Percentiles rank a stretch among this genome's conserved stretches.
phyloP scores from a whole-genome alignment of 208 protist genomes.

The Entamoeba nuttalli region DNA sequence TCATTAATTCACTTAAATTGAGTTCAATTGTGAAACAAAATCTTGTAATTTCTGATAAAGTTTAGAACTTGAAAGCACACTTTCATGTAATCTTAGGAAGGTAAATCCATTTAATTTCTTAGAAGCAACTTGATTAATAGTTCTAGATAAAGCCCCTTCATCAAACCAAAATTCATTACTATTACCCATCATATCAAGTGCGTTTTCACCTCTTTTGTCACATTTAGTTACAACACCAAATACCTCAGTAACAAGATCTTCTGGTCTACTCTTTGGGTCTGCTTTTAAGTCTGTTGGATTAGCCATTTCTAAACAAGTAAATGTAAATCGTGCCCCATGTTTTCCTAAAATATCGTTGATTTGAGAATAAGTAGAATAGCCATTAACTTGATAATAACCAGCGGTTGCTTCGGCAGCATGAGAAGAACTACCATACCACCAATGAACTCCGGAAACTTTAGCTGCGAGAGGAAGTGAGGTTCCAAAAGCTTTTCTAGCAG shows the following conservation, averaged over 20 bases:
- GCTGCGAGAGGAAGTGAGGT: constrained; percentile 12
- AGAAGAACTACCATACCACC: constrained; percentile 36
- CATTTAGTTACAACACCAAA: not conserved
- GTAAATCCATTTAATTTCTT: not conserved
- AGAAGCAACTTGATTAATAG: not conserved
- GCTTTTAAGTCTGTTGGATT: not conserved
- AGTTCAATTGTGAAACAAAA: no score
- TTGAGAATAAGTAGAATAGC: constrained; percentile 10
- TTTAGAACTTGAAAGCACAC: no score
- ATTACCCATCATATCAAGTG: not conserved
- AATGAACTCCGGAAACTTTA: constrained; percentile 53
- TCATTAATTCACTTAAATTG: no score
- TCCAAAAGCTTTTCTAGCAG: constrained; percentile 2
- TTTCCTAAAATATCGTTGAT: constrained; percentile 14
- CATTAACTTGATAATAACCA: constrained; percentile 45
- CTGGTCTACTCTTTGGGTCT: not conserved
- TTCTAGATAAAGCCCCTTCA: not conserved
- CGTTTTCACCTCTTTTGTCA: not conserved
- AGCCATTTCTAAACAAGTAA: constrained; percentile 43
- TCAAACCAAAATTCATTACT: not conserved
- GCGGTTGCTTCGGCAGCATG: constrained; percentile 49
- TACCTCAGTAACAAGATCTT: not conserved
- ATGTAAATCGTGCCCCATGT: constrained; percentile 17
- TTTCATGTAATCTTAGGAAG: not conserved
- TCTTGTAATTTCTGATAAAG: no score